Evolutionary conservation across 2,329 filamentous ascomycete genomes (phyloP), one percentile per base, ranked within the genome.

Genomic region (Exutisphaerella laricina): DNA sequence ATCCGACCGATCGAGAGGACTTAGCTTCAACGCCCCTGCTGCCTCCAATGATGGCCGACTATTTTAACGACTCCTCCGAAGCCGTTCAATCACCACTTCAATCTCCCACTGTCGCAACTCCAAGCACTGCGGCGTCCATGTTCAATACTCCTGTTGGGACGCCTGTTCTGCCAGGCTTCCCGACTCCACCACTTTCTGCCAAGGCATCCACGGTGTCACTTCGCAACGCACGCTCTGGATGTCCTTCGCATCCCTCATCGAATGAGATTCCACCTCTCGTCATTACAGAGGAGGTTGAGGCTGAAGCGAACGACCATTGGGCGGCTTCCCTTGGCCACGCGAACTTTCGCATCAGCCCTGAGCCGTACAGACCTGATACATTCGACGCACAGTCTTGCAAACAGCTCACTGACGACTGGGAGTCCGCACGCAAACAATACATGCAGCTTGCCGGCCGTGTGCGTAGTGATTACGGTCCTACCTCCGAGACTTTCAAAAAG

Each of bases 381-480:
- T 78, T 78, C 49, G 79, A 84, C 51, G 41, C 52, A 17, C 59
- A 81, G 7, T 72, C 77, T 4, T 79, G 80, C 58, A 75, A 75
- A 23, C 75, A 80, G 58, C 73, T 95, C 38, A 80, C 84, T 39
- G 73, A 78, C 5, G 84, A 94, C 58, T 95, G 89, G 88, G 83
- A 90, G 56, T 68, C 78, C 23, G 90, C 90, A 20, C 79, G 88
- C 37, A 78, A 79, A 63, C 92, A 94, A 62, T 96, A 89, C 68
- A 85, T 85, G 53, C 90, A 89, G 64, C 89, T 95, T 58, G 78
- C 94, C 14, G 84, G 87, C 8, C 84, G 88, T 45, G 92, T 86
- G 0, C 84, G 85, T 43, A 89, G 95, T 65, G 88, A 96, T 66
- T 94, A 94, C 56, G 88, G 89, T 12, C 74, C 82, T 23, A 95